Conservation (phyloP, 129 eudicot species). For the Tanacetum coccineum region DNA sequence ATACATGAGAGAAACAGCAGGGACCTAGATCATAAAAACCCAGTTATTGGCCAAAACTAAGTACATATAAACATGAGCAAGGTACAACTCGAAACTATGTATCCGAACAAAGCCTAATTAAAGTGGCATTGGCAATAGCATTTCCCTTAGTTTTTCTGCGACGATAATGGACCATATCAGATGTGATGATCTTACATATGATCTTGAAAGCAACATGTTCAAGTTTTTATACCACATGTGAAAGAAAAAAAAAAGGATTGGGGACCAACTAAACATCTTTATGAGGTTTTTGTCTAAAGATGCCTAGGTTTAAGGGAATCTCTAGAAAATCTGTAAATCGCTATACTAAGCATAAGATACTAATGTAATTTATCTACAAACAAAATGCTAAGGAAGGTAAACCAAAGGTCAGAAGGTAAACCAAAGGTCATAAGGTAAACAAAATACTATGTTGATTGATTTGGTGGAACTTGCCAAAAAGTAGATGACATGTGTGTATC, state of each 20-base stretch:
- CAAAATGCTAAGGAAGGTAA: neutral
- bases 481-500: constrained; percentile 20
- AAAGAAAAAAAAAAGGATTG: neutral
- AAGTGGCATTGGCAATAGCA: neutral
- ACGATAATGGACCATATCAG: constrained; percentile 19
- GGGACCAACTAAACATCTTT: constrained; percentile 16
- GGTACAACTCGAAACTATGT: no score
- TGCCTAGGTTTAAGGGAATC: neutral
- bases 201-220: constrained; percentile 28
- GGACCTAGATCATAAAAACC: constrained; percentile 3
- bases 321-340: neutral
- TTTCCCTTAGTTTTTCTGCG: constrained; percentile 17
- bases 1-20: constrained; percentile 21
- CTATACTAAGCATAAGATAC: no score
- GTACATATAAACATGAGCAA: no score
- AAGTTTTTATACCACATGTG: constrained; percentile 23
- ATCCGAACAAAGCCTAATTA: neutral
- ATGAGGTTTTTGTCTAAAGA: neutral
- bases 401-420: neutral
- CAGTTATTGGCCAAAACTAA: neutral
- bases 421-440: no score
- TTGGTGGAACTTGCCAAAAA: constrained; percentile 14
- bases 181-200: constrained; percentile 17
- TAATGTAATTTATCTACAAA: neutral
- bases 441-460: constrained; percentile 4